Evolutionary conservation across 176 grass and related monocot species (phyloP).

Genomic region (Eremochloa ophiuroides): DNA sequence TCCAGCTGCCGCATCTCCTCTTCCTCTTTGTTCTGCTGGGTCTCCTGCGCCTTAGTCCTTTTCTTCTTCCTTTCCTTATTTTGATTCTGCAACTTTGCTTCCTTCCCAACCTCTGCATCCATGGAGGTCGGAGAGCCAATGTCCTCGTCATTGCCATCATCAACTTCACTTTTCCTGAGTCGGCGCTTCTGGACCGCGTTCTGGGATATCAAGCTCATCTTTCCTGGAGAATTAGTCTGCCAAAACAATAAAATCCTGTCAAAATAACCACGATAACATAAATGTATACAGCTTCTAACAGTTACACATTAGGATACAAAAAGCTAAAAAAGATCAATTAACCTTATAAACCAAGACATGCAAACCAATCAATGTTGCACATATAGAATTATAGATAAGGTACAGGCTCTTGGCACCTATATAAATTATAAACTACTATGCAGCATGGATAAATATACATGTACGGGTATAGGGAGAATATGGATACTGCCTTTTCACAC

Average conservation of each 20-base stretch:
- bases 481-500: background rate
- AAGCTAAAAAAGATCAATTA: no score
- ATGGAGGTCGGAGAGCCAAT: background rate
- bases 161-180: background rate
- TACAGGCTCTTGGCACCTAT: background rate
- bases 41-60: constrained; percentile 20
- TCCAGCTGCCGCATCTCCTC: constrained; percentile 61
- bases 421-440: background rate
- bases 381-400: no score
- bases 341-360: no score
- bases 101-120: constrained; percentile 19
- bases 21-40: constrained; percentile 24
- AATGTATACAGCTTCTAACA: background rate
- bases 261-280: background rate
- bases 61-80: constrained; percentile 43
- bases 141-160: constrained; percentile 11
- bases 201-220: constrained; percentile 84
- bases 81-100: constrained; percentile 6
- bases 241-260: background rate
- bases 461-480: background rate
- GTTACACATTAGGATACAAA: background rate
- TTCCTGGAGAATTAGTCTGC: background rate
- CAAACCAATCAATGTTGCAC: no score
- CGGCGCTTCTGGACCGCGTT: constrained; percentile 28
- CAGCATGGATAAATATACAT: no score